Evolutionary conservation across 768 basidiomycete species (phyloP), one percentile per base, ranked within the genome.

Genomic region (Tulasnella sp.): DNA sequence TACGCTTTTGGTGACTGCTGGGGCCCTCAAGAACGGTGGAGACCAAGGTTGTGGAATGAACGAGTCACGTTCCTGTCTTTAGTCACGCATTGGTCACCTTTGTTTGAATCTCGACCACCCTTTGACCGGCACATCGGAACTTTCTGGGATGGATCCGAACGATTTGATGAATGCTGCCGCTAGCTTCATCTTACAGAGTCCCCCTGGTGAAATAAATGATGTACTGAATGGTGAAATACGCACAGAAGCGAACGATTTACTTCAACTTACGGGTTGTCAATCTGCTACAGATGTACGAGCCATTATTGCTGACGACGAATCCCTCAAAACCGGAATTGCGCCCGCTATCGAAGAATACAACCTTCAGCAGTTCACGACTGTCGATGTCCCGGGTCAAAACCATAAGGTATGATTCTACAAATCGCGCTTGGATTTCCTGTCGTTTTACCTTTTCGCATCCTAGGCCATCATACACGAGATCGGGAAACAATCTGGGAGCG

Each of bases 181-280:
- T 22, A 72, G 71, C 28, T 86, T 95, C 60, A 70, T 98, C 27
- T 72, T 87, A 0, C 92, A 95, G 63, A 80, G 88, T 1, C 92
- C 92, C 22, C 92, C 92, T 0, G 92, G 92, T 39, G 86, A 98
- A 70, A 90, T 96, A 58, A 95, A 93, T 65, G 92, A 96, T 68
- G 91, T 95, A 15, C 71, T 96, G 48, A 87, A 87, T 60, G 90
- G 89, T 87, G 54, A 48, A 59, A 48, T 34, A 20, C 27, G 6
- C 6, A 40, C 39, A 25, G 5, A 27, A 13, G 15, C 29, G 32
- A n/a, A 12, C 29, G 43, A 15, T 51, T 35, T 37, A 28, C 44
- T 42, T 34, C 8, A 16, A 47, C 15, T 34, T 3, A 12, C n/a
- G 20, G 8, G 32, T 24, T 52, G 53, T 50, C 52, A 45, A 34